A percentile compares a stretch with the other conserved stretches of the same genome.
phyloP scores from a whole-genome alignment of 768 basidiomycete species.

The Crepidotus variabilis region DNA sequence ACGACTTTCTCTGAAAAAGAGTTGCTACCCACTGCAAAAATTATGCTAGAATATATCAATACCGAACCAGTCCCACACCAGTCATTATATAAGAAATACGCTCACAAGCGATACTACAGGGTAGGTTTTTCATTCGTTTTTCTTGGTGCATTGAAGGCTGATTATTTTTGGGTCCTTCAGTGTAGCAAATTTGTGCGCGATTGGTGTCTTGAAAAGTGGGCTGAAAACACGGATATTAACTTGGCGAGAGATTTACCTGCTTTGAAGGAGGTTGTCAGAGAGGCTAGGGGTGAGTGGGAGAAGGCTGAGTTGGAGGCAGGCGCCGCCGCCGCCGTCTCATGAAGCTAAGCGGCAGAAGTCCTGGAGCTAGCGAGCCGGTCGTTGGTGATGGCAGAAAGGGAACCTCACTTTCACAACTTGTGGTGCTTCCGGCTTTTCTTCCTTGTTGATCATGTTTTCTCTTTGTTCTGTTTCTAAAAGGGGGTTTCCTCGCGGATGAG shows the following conservation, averaged over 20 bases:
- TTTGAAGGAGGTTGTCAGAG: conserved; percentile 44
- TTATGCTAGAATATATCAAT: conserved; percentile 87
- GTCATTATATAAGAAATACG: conserved; percentile 86
- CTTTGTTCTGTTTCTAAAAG: no score
- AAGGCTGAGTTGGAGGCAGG: background rate
- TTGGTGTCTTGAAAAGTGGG: conserved; percentile 77
- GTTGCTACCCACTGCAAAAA: conserved; percentile 74
- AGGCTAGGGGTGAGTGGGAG: background rate
- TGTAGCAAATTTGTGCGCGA: conserved; percentile 72
- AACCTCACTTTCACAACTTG: no score
- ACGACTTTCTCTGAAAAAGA: conserved; percentile 80
- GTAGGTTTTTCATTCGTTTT: conserved; percentile 33
- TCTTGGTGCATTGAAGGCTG: no score
- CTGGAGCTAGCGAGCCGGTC: background rate
- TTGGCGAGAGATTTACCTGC: conserved; percentile 49
- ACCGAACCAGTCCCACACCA: conserved; percentile 63
- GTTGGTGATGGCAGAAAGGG: no score
- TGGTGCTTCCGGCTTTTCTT: no score
- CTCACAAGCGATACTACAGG: conserved; percentile 80
- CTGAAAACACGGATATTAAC: conserved; percentile 49
- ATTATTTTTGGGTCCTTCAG: conserved; percentile 28
- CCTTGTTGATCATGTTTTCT: no score
- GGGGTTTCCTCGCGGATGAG: no score
- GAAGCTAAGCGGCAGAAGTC: background rate
- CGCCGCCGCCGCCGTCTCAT: background rate